Percentiles rank a stretch among this genome's conserved stretches.
Evolutionary conservation across 1,139 yeast species (phyloP).

Genomic region (Zygosaccharomyces pseudobailii): DNA sequence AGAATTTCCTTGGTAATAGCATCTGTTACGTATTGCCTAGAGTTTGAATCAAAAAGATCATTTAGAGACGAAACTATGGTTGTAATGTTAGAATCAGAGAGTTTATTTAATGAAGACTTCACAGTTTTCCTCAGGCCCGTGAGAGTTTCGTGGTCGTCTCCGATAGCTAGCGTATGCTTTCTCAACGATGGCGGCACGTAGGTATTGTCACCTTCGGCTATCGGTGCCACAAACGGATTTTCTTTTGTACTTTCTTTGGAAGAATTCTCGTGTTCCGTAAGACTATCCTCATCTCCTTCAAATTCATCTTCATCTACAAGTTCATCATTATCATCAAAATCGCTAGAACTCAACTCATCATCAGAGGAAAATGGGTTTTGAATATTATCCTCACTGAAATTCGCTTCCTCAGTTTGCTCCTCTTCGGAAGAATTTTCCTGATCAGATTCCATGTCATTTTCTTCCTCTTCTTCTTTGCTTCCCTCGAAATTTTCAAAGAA

Average conservation of each 20-base stretch:
- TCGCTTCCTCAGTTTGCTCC: conserved; percentile 17
- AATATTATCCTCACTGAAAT: conserved; percentile 12
- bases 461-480: conserved; percentile 24
- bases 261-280: conserved; percentile 25
- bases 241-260: conserved; percentile 39
- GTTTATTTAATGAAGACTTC: conserved; percentile 77
- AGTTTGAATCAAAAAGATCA: conserved; percentile 54
- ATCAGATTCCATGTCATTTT: conserved; percentile 16
- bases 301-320: conserved; percentile 41
- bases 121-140: conserved; percentile 52
- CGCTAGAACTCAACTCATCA: conserved; percentile 47
- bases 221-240: conserved; percentile 86
- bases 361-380: conserved; percentile 40
- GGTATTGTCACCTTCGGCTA: conserved; percentile 26
- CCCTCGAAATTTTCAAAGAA: conserved; percentile 46
- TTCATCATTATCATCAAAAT: conserved; percentile 44
- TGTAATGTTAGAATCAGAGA: conserved; percentile 78
- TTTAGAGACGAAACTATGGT: conserved; percentile 67
- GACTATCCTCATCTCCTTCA: conserved; percentile 34
- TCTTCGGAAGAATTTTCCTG: conserved; percentile 10
- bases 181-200: conserved; percentile 87
- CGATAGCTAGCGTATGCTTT: conserved; percentile 42
- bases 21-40: conserved; percentile 75
- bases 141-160: conserved; percentile 45
- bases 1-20: conserved; percentile 58